Conservation (phyloP, 148 eudicot genomes). For the Tetragonia tetragonoides region DNA sequence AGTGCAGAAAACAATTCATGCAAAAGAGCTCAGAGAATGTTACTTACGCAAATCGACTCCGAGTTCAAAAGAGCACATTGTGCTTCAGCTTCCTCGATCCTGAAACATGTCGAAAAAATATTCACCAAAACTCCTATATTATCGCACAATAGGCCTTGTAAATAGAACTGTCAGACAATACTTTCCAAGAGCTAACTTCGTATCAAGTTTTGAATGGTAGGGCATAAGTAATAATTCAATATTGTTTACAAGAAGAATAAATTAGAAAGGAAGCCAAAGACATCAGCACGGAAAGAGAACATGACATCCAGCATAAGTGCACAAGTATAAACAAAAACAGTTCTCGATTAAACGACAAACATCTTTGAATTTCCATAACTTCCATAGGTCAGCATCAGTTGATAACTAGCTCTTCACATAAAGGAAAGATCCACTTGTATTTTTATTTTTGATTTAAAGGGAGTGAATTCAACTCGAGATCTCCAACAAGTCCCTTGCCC, state of each 20-base stretch:
- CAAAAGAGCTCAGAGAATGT: conserved; percentile 9
- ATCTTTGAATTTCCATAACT: neutral
- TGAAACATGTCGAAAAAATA: conserved; percentile 30
- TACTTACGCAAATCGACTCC: conserved; percentile 79
- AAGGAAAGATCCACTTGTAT: neutral
- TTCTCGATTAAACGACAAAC: neutral
- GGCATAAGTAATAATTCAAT: neutral
- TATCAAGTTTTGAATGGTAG: neutral
- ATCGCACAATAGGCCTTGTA: neutral
- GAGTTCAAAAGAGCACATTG: conserved; percentile 86
- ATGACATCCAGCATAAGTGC: neutral
- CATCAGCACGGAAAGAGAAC: no score
- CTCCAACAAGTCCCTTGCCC: no score
- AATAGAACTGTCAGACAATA: neutral
- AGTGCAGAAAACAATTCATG: neutral
- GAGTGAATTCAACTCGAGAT: no score
- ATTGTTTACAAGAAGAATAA: neutral
- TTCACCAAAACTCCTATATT: conserved; percentile 2
- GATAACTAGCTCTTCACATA: neutral
- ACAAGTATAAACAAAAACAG: neutral
- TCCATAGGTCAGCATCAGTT: neutral
- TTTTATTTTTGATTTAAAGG: neutral
- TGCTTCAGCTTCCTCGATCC: conserved; percentile 97
- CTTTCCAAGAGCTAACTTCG: neutral
- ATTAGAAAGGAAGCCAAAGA: neutral